Conservation (phyloP, 768 basidiomycete genomes). For the Sporobolomyces pararoseus region DNA sequence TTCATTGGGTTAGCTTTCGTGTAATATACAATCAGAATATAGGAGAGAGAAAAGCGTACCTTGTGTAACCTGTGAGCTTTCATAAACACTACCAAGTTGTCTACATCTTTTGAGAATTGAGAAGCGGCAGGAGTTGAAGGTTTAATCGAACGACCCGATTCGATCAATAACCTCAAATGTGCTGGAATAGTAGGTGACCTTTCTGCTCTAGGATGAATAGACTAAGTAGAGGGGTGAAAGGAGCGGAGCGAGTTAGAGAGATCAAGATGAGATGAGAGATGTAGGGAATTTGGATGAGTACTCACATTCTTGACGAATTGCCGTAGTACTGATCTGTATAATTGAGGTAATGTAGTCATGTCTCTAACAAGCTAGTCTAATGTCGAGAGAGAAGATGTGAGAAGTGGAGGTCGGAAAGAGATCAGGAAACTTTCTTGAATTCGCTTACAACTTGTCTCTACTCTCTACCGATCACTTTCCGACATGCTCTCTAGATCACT, state of each 20-base stretch:
- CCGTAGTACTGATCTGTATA: slow-evolving; percentile 36
- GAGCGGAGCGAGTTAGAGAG: background rate
- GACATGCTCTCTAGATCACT: background rate
- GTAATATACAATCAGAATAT: background rate
- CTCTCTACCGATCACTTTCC: background rate
- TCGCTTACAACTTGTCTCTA: background rate
- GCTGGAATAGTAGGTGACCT: slow-evolving; percentile 30
- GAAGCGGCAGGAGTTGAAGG: background rate
- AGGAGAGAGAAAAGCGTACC: background rate
- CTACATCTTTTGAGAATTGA: slow-evolving; percentile 19
- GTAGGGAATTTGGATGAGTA: background rate
- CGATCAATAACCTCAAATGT: slow-evolving; percentile 30
- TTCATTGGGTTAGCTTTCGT: background rate
- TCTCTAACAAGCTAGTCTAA: background rate
- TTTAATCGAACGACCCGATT: slow-evolving; percentile 23
- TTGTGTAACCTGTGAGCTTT: slow-evolving; percentile 38
- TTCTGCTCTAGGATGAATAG: slow-evolving; percentile 30
- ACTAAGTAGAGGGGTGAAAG: slow-evolving; percentile 21
- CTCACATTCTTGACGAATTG: slow-evolving; percentile 41
- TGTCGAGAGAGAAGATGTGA: background rate
- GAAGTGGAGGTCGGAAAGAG: background rate
- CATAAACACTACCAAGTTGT: slow-evolving; percentile 38
- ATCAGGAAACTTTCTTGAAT: background rate
- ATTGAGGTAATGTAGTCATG: slow-evolving; percentile 24
- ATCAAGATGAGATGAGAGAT: background rate